A percentile compares a stretch with the other conserved stretches of the same genome.
phyloP scores from a whole-genome alignment of 2,329 filamentous ascomycete genomes.

The Aspergillus pseudoviridinutans region DNA sequence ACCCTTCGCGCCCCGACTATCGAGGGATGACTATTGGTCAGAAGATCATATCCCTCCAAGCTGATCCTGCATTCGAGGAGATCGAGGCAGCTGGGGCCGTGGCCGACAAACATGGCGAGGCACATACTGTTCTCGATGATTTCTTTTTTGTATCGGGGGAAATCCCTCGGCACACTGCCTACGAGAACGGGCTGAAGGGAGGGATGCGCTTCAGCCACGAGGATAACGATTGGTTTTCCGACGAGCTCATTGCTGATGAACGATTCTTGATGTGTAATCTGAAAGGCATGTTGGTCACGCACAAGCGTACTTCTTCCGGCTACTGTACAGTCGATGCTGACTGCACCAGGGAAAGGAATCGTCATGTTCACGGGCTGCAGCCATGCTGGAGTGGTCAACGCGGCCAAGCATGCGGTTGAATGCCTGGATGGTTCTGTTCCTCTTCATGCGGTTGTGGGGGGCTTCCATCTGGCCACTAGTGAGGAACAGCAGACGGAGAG shows the following conservation, averaged over 20 bases:
- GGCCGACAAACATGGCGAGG: conserved; percentile 36
- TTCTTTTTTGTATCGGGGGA: conserved; percentile 53
- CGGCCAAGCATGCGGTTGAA: conserved; percentile 44
- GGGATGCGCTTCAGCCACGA: conserved; percentile 43
- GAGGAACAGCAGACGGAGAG: conserved; percentile 41
- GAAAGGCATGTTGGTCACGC: conserved; percentile 38
- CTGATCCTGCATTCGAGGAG: conserved; percentile 50
- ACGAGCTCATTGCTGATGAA: conserved; percentile 51
- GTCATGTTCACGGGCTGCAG: conserved; percentile 56
- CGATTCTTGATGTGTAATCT: conserved; percentile 52
- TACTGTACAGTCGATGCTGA: background rate
- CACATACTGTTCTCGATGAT: conserved; percentile 47
- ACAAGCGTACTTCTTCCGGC: background rate
- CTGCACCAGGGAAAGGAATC: conserved; percentile 44
- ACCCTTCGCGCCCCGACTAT: conserved; percentile 50
- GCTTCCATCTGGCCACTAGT: conserved; percentile 51
- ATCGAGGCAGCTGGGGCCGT: conserved; percentile 42
- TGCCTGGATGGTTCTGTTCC: conserved; percentile 35
- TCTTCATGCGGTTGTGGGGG: conserved; percentile 51
- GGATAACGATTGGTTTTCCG: conserved; percentile 44
- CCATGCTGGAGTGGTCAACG: conserved; percentile 54
- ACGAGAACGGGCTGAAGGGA: conserved; percentile 47
- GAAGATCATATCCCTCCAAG: conserved; percentile 48
- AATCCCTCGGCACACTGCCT: conserved; percentile 48
- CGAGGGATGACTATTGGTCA: conserved; percentile 44